These are phyloP conservation scores for Castanospermum australe DNA, from an alignment of 306 rosid species.

Conservation along the genomic window DNA sequence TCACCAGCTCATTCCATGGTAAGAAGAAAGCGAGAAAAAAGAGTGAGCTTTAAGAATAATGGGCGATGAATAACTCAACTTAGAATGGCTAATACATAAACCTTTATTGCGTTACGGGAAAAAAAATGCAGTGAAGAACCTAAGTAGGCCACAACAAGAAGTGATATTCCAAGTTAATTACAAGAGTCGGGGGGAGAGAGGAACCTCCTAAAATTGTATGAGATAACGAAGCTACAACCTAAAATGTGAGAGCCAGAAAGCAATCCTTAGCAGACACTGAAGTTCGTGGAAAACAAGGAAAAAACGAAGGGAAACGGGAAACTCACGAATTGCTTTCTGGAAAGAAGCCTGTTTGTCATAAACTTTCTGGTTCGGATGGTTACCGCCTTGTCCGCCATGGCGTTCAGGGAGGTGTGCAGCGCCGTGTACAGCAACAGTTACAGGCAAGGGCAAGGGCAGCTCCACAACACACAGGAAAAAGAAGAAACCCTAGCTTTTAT, in stretches of 20 bases:
- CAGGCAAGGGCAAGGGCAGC: constrained; percentile 1
- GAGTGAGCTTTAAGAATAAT: not conserved
- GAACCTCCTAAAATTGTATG: not conserved
- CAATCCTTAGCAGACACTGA: not conserved
- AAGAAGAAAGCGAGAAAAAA: not conserved
- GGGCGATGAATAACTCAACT: not conserved
- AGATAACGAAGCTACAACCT: no score
- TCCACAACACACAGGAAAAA: not conserved
- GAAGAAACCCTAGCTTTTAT: constrained; percentile 1
- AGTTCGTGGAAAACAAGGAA: not conserved
- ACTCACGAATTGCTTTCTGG: constrained; percentile 91
- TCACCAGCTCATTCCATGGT: not conserved
- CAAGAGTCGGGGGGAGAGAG: not conserved
- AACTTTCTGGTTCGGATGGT: constrained; percentile 88
- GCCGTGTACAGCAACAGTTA: not conserved
- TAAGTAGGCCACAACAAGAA: not conserved
- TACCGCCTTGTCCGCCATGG: constrained; percentile 90
- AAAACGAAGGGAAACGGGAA: not conserved
- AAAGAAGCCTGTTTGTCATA: constrained; percentile 90
- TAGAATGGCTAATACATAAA: not conserved
- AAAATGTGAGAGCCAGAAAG: not conserved
- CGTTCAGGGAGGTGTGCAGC: not conserved
- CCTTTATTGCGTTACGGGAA: no score
- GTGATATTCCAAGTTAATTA: not conserved
- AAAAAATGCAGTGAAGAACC: no score